Base-by-base conservation (phyloP, 352 stramenopile genomes). In the Albugo candida region DNA sequence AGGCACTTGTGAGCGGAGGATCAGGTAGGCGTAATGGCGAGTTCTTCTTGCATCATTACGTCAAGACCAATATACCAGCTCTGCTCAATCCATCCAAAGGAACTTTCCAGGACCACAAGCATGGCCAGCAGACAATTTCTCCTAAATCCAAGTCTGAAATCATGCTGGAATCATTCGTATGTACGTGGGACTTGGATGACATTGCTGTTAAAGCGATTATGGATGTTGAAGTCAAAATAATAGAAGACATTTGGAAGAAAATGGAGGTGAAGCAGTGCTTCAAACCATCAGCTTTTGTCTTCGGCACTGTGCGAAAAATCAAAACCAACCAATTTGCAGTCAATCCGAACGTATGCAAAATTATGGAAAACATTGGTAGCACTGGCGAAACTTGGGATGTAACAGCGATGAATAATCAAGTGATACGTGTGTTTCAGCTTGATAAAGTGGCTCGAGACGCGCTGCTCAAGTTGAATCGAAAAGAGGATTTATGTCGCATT, bases 231-330 rank as follows among this genome's bases (percentile, higher is more conserved):
- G 58, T 48, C 1, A 63, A 61, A 11, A 65, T 87, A 40, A 59
- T 91, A 49, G 74, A 91, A 55, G 74, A 91, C 41, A 83, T 86
- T 50, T 91, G 70, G 70, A 80, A 66, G 17, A 83, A 83, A 54
- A 81, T 83, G 62, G 70, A 83, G 46, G 72, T 58, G 21, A 63
- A 72, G 20, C 74, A 76, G 64, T 79, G 66, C 53, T 49, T 65
- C 48, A 81, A 81, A 20, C 58, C 62, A 21, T 81, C 69, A 35
- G 69, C 66, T 27, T 81, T 81, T 59, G 69, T 81, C 18, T 81
- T 81, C 55, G 69, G 69, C 40, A 81, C 78, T 55, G 65, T 81
- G 18, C 69, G 69, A 27, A 57, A 67, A 41, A 55, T 73, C 36
- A 81, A 81, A 45, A 81, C 66, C 20, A 75, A 70, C 49, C 62